Base-by-base conservation (phyloP, 768 basidiomycete species). In the Leccinum sublutescens region DNA sequence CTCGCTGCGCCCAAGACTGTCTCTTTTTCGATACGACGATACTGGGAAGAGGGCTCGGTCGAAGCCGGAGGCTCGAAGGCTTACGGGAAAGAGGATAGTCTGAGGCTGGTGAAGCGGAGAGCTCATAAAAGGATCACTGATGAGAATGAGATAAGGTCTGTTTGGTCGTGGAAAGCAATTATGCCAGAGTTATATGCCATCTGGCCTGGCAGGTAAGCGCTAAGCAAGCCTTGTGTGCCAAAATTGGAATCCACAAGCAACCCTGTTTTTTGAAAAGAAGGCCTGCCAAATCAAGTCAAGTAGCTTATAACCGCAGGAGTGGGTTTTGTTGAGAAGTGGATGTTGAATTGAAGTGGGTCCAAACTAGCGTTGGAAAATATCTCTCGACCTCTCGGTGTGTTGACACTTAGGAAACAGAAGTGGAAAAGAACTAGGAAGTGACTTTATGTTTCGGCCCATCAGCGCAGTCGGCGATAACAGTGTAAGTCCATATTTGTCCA, bases 21-120 rank as follows among this genome's bases (percentile, higher is more conserved):
- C 45, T 48, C n/a, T 58, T 19, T 40, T 50, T 15, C 2, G 23
- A 50, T 31, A 54, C 19, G 34, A 48, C 19, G 19, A 49, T 8
- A 60, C n/a, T 15, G 65, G 64, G 17, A 61, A 66, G 7, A 66
- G 36, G 0, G 11, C 2, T 19, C 15, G 49, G 12, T 66, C 23
- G 25, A 56, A 63, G 33, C 12, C 7, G 4, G 58, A 52, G 2
- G 57, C 56, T 5, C 21, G 7, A 50, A 66, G 61, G 7, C 15
- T 0, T 1, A 65, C 1, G 4, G 61, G 64, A 1, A 65, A 0
- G n/a, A 65, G 2, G 21, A 65, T 15, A 0, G 27, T 49, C 4
- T 31, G 48, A 50, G 31, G 2, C 10, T 4, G 45, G 12, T 2
- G 5, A 12, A 2, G 33, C 21, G 50, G 12, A 15, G 58, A 12